A percentile compares a stretch with the other conserved stretches of the same genome.
These are phyloP conservation scores for Capniomyces stellatus DNA, from an alignment of 371 early-diverging fungal species.

Conservation along the genomic window DNA sequence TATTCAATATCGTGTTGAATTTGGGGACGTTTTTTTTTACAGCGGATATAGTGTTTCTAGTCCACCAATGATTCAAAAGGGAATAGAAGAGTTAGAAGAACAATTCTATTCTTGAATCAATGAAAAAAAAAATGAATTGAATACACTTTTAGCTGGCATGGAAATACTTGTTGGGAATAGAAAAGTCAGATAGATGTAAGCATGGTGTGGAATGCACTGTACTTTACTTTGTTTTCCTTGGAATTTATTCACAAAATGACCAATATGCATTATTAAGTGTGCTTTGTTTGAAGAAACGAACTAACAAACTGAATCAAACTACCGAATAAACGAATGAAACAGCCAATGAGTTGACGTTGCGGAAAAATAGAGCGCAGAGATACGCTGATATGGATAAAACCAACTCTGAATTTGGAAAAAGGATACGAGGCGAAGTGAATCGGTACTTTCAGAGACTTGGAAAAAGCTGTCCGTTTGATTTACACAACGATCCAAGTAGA, in stretches of 20 bases:
- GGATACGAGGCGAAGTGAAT: conserved; percentile 67
- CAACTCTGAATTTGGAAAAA: conserved; percentile 53
- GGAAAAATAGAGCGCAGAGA: conserved; percentile 44
- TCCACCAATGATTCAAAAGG: no score
- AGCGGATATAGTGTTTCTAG: no score
- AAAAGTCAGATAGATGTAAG: conserved; percentile 71
- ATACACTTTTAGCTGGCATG: conserved; percentile 51
- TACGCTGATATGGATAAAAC: conserved; percentile 60
- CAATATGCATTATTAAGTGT: background rate
- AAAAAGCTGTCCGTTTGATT: conserved; percentile 12
- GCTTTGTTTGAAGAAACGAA: background rate
- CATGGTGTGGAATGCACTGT: conserved; percentile 3
- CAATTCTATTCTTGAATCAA: no score
- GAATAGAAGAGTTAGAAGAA: no score
- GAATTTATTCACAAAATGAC: no score
- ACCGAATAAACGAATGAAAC: background rate
- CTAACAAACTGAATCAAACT: background rate
- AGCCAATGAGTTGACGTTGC: conserved; percentile 54
- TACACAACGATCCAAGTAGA: conserved; percentile 17
- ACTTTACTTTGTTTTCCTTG: no score
- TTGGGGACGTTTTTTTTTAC: no score
- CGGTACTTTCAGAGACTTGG: conserved; percentile 44
- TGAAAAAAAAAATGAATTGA: no score
- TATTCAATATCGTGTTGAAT: no score
- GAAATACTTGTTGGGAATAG: conserved; percentile 75